Conservation (phyloP, 2,329 filamentous ascomycete genomes). For the Thielaviopsis ethacetica region DNA sequence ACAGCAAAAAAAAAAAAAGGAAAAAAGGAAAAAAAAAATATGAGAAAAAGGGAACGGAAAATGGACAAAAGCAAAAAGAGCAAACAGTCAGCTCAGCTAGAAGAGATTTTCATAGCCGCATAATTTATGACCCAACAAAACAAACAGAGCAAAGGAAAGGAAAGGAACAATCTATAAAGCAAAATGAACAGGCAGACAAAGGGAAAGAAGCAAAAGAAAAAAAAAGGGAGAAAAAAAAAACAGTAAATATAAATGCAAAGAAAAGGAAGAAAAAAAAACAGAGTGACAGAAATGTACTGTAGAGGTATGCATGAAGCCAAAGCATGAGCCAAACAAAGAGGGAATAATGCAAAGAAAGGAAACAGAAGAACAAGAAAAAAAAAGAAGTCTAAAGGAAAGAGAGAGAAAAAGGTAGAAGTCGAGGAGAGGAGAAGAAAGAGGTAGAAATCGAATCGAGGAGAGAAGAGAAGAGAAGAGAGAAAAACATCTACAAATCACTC, state of each 20-base stretch:
- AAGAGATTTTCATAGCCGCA: no score
- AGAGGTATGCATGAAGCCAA: no score
- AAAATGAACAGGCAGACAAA: background rate
- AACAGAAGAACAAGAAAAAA: no score
- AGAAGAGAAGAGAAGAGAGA: background rate
- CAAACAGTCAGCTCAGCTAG: no score
- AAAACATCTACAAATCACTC: slow-evolving; percentile 9
- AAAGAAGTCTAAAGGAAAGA: background rate
- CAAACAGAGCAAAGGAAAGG: background rate
- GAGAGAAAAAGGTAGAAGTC: background rate
- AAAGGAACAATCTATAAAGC: background rate
- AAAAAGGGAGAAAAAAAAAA: background rate
- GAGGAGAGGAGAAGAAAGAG: background rate
- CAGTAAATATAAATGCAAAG: background rate
- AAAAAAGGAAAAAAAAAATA: background rate
- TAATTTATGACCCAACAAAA: background rate
- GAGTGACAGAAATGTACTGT: no score
- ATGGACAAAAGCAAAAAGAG: no score
- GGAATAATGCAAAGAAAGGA: background rate
- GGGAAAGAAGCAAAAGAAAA: background rate
- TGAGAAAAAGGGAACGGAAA: background rate
- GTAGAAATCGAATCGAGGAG: background rate
- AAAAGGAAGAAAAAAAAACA: background rate
- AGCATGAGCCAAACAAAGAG: background rate
- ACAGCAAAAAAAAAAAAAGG: background rate